Evolutionary conservation across 805 yeast species (phyloP), one percentile per base, ranked within the genome.

Genomic region (Blastobotrys robertii): DNA sequence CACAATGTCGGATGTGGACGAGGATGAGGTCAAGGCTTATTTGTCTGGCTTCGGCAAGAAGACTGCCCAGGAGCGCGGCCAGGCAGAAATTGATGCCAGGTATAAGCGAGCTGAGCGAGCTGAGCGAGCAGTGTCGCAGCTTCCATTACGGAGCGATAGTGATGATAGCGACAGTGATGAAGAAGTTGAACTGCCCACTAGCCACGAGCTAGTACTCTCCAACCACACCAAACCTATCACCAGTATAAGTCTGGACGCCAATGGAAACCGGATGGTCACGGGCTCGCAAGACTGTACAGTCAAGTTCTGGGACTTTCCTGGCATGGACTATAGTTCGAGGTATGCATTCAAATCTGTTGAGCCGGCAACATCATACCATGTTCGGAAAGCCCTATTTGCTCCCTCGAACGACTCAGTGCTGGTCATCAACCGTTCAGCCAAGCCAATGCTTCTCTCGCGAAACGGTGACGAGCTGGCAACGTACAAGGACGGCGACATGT

Each of bases 141-240:
- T n/a, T n/a, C n/a, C n/a, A n/a, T n/a, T n/a, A n/a, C n/a, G 43
- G 36, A 22, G 38, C 12, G 48, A 40, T 7, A 35, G 43, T 15
- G 51, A 46, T 13, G 16, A 58, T 14, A 51, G 44, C 28, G 58
- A 51, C 30, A 58, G 49, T 8, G 56, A 50, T 6, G 66, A 57
- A 25, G 66, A 57, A 14, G 50, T 54, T 2, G 56, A 51, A 4
- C 39, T 64, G n/a, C 73, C 73, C 6, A 51, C 60, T 2, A 50
- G 68, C 0, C 71, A 68, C 41, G 51, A 58, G 16, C 42, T 62
- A 30, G 19, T 44, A 8, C 39, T 65, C 9, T 33, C 43, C 7
- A 47, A 43, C 8, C 58, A 53, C 14, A 39, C 29, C 22, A 57
- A 52, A 43, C 47, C 42, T 4, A 39, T 63, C n/a, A 48, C 54